These are phyloP conservation scores for Aspergillus sp. DNA, from an alignment of 2,329 filamentous ascomycete genomes.

Conservation along the genomic window DNA sequence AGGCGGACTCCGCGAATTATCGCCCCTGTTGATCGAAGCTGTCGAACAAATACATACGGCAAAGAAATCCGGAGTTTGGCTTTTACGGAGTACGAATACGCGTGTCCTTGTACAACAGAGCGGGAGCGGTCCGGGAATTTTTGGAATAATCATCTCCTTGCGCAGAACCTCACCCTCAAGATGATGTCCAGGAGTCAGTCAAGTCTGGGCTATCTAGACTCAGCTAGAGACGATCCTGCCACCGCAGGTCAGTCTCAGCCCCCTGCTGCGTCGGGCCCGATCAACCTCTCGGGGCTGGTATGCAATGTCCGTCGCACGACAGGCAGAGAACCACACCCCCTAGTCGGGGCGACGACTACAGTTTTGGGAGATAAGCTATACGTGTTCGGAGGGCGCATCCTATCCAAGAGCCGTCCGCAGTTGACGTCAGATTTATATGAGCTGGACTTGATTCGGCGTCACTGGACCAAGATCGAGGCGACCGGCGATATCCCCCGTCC, in stretches of 20 bases:
- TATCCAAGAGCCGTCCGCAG: conserved; percentile 79
- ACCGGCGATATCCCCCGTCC: conserved; percentile 83
- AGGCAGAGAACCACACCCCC: conserved; percentile 81
- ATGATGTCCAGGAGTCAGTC: conserved; percentile 41
- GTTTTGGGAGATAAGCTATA: conserved; percentile 94
- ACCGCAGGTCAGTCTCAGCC: conserved; percentile 27
- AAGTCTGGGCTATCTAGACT: conserved; percentile 34
- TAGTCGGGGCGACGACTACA: conserved; percentile 93
- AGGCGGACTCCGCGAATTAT: not conserved
- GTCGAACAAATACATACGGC: not conserved
- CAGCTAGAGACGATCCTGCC: conserved; percentile 29
- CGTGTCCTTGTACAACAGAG: too few relatives aligned
- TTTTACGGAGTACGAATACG: too few relatives aligned
- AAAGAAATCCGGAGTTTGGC: too few relatives aligned
- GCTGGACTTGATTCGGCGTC: conserved; percentile 81
- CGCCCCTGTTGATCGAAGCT: not conserved
- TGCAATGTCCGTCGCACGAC: conserved; percentile 78
- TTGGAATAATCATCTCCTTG: too few relatives aligned
- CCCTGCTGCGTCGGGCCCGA: conserved; percentile 42
- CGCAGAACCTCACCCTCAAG: conserved; percentile 9
- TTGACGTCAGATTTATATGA: conserved; percentile 91
- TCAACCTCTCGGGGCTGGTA: conserved; percentile 63
- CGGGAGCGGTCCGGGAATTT: too few relatives aligned
- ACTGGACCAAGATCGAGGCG: conserved; percentile 89
- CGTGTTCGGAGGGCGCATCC: conserved; percentile 86